Percentiles rank a stretch among this genome's conserved stretches.
Evolutionary conservation across 1,139 yeast genomes (phyloP).

Genomic region (Diutina pseudorugosa): DNA sequence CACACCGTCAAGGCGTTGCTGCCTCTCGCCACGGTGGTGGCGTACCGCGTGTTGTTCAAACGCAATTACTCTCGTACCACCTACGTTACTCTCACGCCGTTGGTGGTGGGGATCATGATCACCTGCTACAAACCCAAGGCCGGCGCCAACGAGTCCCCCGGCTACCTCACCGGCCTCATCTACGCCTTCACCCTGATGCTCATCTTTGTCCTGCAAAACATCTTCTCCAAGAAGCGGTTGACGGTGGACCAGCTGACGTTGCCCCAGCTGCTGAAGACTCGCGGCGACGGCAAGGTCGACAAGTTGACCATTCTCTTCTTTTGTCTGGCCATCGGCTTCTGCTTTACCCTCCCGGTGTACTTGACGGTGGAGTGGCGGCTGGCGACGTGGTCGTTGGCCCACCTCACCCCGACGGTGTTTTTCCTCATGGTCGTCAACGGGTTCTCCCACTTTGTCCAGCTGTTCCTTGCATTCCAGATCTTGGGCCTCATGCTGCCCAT

Average conservation of each 20-base stretch:
- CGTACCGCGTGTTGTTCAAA: slow-evolving; percentile 51
- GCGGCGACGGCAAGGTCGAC: slow-evolving; percentile 42
- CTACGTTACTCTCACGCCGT: slow-evolving; percentile 64
- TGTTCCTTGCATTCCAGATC: slow-evolving; percentile 79
- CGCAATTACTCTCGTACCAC: slow-evolving; percentile 51
- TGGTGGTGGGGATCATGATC: slow-evolving; percentile 73
- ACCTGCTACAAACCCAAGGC: slow-evolving; percentile 48
- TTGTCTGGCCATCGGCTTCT: slow-evolving; percentile 74
- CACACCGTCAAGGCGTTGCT: slow-evolving; percentile 87
- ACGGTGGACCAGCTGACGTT: slow-evolving; percentile 21
- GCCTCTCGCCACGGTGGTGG: slow-evolving; percentile 78
- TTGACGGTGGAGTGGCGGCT: slow-evolving; percentile 47
- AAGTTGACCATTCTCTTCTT: slow-evolving; percentile 74
- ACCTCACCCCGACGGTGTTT: slow-evolving; percentile 21
- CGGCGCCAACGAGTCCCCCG: slow-evolving; percentile 11
- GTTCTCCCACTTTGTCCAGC: slow-evolving; percentile 70
- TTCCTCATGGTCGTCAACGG: slow-evolving; percentile 49
- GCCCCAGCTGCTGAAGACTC: slow-evolving; percentile 8
- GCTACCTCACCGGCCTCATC: slow-evolving; percentile 46
- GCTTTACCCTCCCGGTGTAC: slow-evolving; percentile 70
- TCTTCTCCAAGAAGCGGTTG: slow-evolving; percentile 74
- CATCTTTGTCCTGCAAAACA: slow-evolving; percentile 83
- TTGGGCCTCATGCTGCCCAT: slow-evolving; percentile 80
- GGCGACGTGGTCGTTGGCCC: slow-evolving; percentile 19
- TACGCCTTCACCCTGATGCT: slow-evolving; percentile 75